Evolutionary conservation across 2,329 filamentous ascomycete species (phyloP), one percentile per base, ranked within the genome.

Genomic region (Arthrocladium fulminans): DNA sequence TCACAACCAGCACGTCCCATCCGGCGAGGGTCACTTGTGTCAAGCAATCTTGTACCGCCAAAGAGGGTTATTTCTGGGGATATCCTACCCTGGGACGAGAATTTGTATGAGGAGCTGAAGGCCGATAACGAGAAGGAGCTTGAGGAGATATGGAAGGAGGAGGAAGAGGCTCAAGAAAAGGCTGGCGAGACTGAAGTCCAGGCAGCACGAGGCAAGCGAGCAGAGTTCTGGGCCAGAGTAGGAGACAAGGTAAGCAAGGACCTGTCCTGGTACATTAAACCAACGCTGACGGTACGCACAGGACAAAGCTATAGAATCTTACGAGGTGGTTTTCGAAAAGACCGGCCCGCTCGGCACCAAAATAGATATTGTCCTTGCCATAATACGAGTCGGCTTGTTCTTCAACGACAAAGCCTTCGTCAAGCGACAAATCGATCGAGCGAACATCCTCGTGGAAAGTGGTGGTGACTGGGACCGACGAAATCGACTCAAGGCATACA

Each of bases 391-490:
- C 65, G 88, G 86, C 29, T 77, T 98, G 51, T 98, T 98, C 75
- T 98, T 94, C 65, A 88, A 89, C 57, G 92, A 98, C 69, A 89
- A 88, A 70, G 67, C 84, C 34, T 79, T 92, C 48, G 89, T 95
- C 42, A 94, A 94, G 80, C 95, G 94, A 77, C 86, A 88, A 51
- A 79, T 97, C 40, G 88, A 95, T 62, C 83, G 90, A 37, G 89
- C 89, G 59, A 88, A 86, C 71, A 78, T 85, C 2, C 76, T 98
- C 44, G 89, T 98, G 27, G 92, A 98, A 65, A 85, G 85, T 57
- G 92, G 92, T 58, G 92, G 92, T 67, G 92, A 98, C 69, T 98
- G 92, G 92, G 92, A 98, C 67, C 86, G 92, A 56, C 84, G 92
- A 66, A 98, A 98, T 74, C 84, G 92, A 52, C 81, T 98, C 63